These are phyloP conservation scores for Lentinula aciculospora DNA, from an alignment of 768 basidiomycete species.

Conservation along the genomic window DNA sequence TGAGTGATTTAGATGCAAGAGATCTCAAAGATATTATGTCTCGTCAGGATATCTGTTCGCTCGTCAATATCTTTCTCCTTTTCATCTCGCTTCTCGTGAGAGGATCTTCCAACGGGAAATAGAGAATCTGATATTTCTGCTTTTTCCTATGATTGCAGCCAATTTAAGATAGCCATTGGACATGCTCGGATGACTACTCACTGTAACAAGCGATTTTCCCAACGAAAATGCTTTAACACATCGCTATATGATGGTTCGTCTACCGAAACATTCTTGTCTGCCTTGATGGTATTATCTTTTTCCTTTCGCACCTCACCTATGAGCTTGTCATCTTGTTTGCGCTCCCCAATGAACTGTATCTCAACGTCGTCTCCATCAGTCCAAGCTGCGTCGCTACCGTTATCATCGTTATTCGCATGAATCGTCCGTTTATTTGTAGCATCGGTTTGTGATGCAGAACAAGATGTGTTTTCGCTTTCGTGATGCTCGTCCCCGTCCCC, in stretches of 20 bases:
- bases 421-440: background rate
- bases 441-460: background rate
- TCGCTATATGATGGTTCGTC: conserved; percentile 22
- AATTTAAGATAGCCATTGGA: conserved; percentile 7
- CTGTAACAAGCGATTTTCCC: conserved; percentile 37
- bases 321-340: background rate
- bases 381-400: background rate
- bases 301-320: background rate
- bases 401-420: background rate
- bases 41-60: conserved; percentile 26
- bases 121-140: conserved; percentile 75
- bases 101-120: conserved; percentile 68
- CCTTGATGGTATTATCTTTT: background rate
- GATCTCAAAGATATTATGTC: no score
- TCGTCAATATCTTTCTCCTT: conserved; percentile 46
- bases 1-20: no score
- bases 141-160: conserved; percentile 32
- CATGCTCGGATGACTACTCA: conserved; percentile 25
- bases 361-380: conserved; percentile 4
- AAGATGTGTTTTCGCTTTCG: background rate
- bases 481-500: no score
- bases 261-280: background rate
- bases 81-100: conserved; percentile 48
- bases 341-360: background rate
- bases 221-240: conserved; percentile 43